Percentiles rank a stretch among this genome's conserved stretches.
Conservation (phyloP, 176 grass and related monocot genomes). For the Triticum timopheevii region DNA sequence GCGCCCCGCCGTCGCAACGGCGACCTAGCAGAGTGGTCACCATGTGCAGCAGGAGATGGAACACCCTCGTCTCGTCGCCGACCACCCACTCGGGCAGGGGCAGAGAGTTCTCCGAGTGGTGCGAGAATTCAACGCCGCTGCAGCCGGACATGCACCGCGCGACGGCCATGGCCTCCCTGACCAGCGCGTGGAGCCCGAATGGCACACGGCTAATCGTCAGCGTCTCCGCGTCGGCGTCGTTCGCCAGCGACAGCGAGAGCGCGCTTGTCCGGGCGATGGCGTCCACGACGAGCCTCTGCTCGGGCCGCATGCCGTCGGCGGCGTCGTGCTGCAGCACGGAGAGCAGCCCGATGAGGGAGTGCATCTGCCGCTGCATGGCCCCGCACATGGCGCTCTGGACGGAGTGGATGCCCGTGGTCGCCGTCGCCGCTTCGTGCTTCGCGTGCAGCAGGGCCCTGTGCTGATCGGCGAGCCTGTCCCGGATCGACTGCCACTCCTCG, state of each 20-base stretch:
- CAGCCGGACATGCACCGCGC: constrained; percentile 37
- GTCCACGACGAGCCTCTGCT: constrained; percentile 64
- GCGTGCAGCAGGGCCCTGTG: constrained; percentile 45
- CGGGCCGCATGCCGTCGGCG: constrained; percentile 36
- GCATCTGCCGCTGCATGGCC: constrained; percentile 46
- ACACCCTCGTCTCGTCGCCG: constrained; percentile 62
- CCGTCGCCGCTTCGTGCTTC: constrained; percentile 34
- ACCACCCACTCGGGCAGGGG: constrained; percentile 50
- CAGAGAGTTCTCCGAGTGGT: constrained; percentile 1
- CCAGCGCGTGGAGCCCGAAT: constrained; percentile 35
- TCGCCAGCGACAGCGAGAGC: constrained; percentile 42
- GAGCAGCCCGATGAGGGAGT: constrained; percentile 58
- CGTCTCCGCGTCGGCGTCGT: constrained; percentile 50
- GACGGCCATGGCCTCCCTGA: constrained; percentile 25
- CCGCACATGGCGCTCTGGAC: constrained; percentile 52
- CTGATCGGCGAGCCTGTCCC: constrained; percentile 30
- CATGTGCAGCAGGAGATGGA: constrained; percentile 66
- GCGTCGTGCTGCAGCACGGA: constrained; percentile 58
- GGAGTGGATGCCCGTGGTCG: constrained; percentile 46
- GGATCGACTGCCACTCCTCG: constrained; percentile 38
- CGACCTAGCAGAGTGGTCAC: constrained; percentile 29
- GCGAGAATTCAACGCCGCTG: constrained; percentile 23
- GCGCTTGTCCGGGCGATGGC: constrained; percentile 43
- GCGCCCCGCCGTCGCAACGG: background rate
- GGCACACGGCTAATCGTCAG: constrained; percentile 28